phyloP scores from a whole-genome alignment of 2,329 filamentous ascomycete genomes.

The Cryphonectria parasitica region DNA sequence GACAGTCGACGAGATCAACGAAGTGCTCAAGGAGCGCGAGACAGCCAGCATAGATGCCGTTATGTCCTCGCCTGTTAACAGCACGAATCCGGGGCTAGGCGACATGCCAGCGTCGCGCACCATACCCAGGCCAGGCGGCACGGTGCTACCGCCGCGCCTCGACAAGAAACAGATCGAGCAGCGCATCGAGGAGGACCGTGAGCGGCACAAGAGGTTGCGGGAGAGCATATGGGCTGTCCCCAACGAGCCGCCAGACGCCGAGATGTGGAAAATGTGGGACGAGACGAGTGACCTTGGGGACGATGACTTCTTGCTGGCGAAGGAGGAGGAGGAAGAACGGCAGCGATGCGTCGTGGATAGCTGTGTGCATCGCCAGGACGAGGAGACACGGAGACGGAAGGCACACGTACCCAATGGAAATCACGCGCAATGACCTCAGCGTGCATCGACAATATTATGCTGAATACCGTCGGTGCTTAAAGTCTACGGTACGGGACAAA shows the following conservation, averaged over 20 bases:
- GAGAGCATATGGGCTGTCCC: conserved; percentile 93
- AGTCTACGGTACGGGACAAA: not conserved
- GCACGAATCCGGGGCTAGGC: conserved; percentile 45
- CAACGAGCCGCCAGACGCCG: conserved; percentile 62
- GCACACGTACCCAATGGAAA: conserved; percentile 28
- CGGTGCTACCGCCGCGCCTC: conserved; percentile 47
- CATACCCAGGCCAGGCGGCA: conserved; percentile 40
- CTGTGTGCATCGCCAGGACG: conserved; percentile 43
- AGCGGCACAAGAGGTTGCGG: conserved; percentile 87
- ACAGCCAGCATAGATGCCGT: conserved; percentile 60
- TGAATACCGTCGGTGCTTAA: conserved; percentile 1
- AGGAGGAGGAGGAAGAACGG: conserved; percentile 69
- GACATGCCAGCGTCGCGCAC: conserved; percentile 48
- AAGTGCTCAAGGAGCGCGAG: conserved; percentile 80
- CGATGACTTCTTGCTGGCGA: conserved; percentile 78
- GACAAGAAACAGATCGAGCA: conserved; percentile 93
- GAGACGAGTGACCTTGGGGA: conserved; percentile 85
- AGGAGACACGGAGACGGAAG: conserved; percentile 21
- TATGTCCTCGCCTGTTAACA: conserved; percentile 53
- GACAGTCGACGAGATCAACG: conserved; percentile 79
- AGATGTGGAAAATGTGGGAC: conserved; percentile 83
- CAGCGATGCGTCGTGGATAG: conserved; percentile 40
- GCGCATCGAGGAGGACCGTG: conserved; percentile 93
- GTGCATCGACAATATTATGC: not conserved
- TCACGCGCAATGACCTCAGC: conserved; percentile 11